These are phyloP conservation scores for Chytriomyces confervae DNA, from an alignment of 192 early-diverging fungal species.

Conservation along the genomic window DNA sequence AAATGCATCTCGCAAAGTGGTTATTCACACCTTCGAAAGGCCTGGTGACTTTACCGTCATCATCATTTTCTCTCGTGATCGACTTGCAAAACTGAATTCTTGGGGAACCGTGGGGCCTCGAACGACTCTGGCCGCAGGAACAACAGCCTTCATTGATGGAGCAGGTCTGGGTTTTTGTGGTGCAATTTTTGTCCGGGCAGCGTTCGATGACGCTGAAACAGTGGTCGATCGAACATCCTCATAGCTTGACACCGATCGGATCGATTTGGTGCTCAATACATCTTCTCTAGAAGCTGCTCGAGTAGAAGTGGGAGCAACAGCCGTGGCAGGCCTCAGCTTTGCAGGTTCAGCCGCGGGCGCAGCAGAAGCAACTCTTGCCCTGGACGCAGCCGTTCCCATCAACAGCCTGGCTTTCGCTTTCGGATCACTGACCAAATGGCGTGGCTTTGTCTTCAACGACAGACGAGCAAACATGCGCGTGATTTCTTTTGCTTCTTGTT, in stretches of 20 bases:
- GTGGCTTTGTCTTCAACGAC: neutral
- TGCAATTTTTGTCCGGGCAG: too few relatives aligned
- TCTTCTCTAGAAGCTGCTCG: too few relatives aligned
- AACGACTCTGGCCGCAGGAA: too few relatives aligned
- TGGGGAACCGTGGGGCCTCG: constrained; percentile 44
- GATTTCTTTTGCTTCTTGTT: neutral
- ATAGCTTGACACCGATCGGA: too few relatives aligned
- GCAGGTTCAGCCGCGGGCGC: neutral
- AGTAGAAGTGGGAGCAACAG: neutral
- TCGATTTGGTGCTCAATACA: too few relatives aligned
- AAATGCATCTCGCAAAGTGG: too few relatives aligned
- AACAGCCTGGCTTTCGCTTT: constrained; percentile 1
- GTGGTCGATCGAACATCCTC: too few relatives aligned
- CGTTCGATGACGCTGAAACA: too few relatives aligned
- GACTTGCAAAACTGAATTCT: constrained; percentile 47
- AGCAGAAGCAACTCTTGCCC: neutral
- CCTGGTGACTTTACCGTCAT: neutral
- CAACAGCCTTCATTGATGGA: too few relatives aligned
- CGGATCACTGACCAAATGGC: neutral
- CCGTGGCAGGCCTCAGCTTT: neutral
- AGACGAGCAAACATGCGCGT: constrained; percentile 6
- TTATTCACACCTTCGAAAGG: constrained; percentile 21
- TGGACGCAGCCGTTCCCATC: neutral
- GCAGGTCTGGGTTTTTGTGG: too few relatives aligned
- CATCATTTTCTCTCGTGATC: constrained; percentile 16